These are phyloP conservation scores for Wallacemonas sp. DNA, from an alignment of 208 protist genomes.

Conservation along the genomic window DNA sequence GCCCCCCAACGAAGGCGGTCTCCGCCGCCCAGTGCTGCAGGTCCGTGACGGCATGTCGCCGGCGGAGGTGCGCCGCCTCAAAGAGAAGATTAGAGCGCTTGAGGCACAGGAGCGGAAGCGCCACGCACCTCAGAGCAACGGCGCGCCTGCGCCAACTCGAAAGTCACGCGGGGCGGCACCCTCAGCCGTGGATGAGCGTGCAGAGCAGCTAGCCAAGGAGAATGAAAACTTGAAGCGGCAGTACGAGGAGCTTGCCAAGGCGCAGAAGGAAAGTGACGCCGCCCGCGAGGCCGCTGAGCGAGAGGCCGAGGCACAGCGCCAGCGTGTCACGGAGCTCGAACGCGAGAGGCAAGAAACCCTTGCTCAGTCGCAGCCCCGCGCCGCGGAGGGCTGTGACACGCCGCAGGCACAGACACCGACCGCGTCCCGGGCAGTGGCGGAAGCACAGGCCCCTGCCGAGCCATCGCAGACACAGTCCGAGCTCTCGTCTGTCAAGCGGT, in stretches of 20 bases:
- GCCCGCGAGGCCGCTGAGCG: slow-evolving; percentile 5
- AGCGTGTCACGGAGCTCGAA: background rate
- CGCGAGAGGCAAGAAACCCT: background rate
- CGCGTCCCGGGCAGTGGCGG: too few species aligned
- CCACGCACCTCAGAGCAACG: too few species aligned
- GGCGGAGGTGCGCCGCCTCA: background rate
- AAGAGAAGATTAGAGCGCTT: background rate
- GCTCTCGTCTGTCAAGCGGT: background rate
- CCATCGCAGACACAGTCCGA: too few species aligned
- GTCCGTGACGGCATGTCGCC: slow-evolving; percentile 2
- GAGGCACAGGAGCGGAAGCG: background rate
- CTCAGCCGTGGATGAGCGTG: slow-evolving; percentile 19
- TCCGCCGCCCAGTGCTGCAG: slow-evolving; percentile 13
- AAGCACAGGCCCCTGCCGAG: too few species aligned
- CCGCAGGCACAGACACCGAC: background rate
- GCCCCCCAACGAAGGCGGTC: slow-evolving; percentile 6
- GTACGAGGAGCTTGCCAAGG: slow-evolving; percentile 15
- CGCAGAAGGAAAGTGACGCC: slow-evolving; percentile 6
- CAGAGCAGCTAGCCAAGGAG: slow-evolving; percentile 22
- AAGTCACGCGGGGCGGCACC: slow-evolving; percentile 21
- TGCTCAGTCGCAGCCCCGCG: background rate
- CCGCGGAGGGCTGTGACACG: background rate
- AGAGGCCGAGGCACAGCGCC: slow-evolving; percentile 14
- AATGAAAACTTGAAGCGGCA: slow-evolving; percentile 23
- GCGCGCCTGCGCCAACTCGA: slow-evolving; percentile 10